Evolutionary conservation across 2,329 filamentous ascomycete genomes (phyloP).

Genomic region (Penicillium thymicola): DNA sequence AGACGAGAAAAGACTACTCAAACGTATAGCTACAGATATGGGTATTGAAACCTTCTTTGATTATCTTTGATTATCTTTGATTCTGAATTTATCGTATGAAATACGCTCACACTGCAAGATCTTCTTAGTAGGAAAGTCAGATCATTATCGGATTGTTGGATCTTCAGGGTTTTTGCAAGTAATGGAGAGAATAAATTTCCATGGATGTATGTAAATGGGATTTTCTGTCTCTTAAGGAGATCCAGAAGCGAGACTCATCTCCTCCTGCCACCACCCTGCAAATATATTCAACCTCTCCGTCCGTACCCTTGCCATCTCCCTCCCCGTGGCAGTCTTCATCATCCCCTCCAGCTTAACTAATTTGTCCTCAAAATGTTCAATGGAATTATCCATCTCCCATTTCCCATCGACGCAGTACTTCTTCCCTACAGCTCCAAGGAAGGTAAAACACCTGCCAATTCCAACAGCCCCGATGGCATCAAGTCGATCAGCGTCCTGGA

Average conservation of each 20-base stretch:
- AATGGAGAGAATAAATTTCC: neutral
- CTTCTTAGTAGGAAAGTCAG: neutral
- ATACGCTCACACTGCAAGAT: neutral
- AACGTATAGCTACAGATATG: neutral
- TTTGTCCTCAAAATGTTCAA: slow-evolving; percentile 76
- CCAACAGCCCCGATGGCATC: slow-evolving; percentile 87
- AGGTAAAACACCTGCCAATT: slow-evolving; percentile 74
- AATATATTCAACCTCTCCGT: slow-evolving; percentile 51
- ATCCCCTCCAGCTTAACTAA: slow-evolving; percentile 60
- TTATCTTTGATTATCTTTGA: neutral
- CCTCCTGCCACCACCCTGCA: slow-evolving; percentile 54
- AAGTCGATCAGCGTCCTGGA: slow-evolving; percentile 90
- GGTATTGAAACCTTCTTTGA: neutral
- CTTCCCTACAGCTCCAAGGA: slow-evolving; percentile 57
- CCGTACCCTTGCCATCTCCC: slow-evolving; percentile 48
- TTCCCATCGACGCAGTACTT: slow-evolving; percentile 22
- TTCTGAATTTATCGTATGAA: neutral
- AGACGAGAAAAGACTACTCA: neutral
- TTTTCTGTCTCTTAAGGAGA: neutral
- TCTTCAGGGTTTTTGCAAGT: neutral
- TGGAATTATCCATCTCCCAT: slow-evolving; percentile 59
- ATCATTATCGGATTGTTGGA: neutral
- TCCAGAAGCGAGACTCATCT: slow-evolving; percentile 28
- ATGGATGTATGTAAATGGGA: neutral
- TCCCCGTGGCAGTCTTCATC: slow-evolving; percentile 59